These are phyloP conservation scores for Taiozyma onychis DNA, from an alignment of 1,139 yeast species.

Conservation along the genomic window DNA sequence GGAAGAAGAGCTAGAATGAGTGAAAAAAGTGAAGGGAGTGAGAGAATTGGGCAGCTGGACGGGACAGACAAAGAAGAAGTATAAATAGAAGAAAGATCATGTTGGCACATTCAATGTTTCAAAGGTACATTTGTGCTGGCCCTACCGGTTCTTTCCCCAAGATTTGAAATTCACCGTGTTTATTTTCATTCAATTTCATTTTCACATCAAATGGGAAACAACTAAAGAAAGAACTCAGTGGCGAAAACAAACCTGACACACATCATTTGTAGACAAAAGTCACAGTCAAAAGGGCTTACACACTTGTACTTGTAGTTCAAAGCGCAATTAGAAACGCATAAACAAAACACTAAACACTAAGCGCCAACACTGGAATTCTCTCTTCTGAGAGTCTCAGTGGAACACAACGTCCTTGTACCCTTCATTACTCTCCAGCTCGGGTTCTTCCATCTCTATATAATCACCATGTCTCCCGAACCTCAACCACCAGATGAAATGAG, in stretches of 20 bases:
- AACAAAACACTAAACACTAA: background rate
- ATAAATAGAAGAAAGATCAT: background rate
- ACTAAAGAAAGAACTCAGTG: too few relatives aligned
- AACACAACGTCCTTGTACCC: background rate
- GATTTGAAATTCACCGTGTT: too few relatives aligned
- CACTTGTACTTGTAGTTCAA: too few relatives aligned
- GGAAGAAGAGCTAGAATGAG: background rate
- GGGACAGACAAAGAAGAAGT: background rate
- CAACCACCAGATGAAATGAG: conserved; percentile 61
- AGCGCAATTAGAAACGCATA: background rate
- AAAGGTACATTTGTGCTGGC: background rate
- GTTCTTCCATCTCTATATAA: background rate
- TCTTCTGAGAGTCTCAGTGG: background rate
- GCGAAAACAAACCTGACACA: too few relatives aligned
- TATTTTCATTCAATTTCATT: too few relatives aligned
- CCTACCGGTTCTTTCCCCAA: background rate
- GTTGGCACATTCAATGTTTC: background rate
- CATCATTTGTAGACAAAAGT: too few relatives aligned
- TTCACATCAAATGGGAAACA: too few relatives aligned
- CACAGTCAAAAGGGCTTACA: too few relatives aligned
- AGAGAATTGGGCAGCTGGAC: background rate
- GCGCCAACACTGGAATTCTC: background rate
- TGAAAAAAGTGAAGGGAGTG: background rate
- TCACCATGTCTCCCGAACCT: conserved; percentile 29
- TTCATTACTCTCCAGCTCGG: background rate